Evolutionary conservation across 208 protist species (phyloP).

Genomic region (Novymonas esmeraldas): DNA sequence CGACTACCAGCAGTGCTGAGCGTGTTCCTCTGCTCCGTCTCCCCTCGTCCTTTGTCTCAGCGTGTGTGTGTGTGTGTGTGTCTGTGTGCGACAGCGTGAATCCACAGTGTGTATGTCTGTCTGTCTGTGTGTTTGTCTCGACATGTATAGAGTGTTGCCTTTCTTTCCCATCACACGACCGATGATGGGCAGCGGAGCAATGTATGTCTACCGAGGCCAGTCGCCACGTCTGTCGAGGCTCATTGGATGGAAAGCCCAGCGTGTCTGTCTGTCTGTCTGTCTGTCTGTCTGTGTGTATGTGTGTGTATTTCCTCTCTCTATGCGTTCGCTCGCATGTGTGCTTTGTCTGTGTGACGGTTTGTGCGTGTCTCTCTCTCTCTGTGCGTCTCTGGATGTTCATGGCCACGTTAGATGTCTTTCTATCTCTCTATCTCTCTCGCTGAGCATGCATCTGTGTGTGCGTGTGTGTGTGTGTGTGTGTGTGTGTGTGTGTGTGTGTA

Average conservation of each 20-base stretch:
- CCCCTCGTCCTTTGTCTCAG: background rate
- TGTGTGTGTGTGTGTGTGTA: background rate
- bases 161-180: background rate
- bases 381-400: background rate
- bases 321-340: background rate
- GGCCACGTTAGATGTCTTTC: background rate
- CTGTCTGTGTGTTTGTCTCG: background rate
- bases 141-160: no score
- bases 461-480: background rate
- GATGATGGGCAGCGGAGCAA: no score
- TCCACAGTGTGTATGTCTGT: background rate
- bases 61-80: background rate
- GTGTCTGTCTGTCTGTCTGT: background rate
- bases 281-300: background rate
- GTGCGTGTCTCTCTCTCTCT: constrained; percentile 4
- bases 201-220: no score
- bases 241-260: background rate
- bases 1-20: no score
- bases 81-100: background rate
- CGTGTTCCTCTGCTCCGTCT: no score
- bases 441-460: background rate
- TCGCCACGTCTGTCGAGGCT: no score
- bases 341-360: background rate
- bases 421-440: background rate
- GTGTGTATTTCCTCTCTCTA: constrained; percentile 2